Base-by-base conservation (phyloP, 352 stramenopile species). In the Thalassiosira gravida region DNA sequence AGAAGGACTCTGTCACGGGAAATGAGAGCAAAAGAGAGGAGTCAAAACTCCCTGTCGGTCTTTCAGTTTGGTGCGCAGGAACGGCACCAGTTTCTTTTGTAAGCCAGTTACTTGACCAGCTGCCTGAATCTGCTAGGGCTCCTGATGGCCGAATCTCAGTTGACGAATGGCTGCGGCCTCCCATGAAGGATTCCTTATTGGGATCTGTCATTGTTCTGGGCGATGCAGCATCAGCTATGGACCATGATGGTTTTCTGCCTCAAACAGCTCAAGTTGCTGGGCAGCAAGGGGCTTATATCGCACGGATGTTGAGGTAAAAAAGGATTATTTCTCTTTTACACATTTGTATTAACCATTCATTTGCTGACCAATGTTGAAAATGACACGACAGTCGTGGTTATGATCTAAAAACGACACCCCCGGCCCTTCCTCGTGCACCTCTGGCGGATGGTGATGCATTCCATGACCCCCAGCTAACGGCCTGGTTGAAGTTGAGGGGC, bases 261-360 rank as follows among this genome's bases (percentile, higher is more conserved):
- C 86, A 92, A 35, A 96, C 92, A 22, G 93, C 93, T 25, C 93
- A 96, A 71, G 92, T 95, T 3, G 93, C 93, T 37, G 87, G 85
- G 30, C 93, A 96, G 70, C 92, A 96, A 74, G 93, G 92, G 56
- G 82, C 87, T 25, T 96, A 86, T 68, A 77, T 92, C 11, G 92
- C 86, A 13, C 68, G 92, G 13, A 81, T 95, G 53, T 77, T 95
- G 9, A 91, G 35, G 35, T 44, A 44, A 44, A 13, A 44, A 44
- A n/a, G 35, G 13, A 44, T 13, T 13, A 44, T 13, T 44, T 5
- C 35, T 44, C 6, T 44, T 44, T 44, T 5, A 13, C 35, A 6
- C 35, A 13, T 44, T 13, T n/a, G n/a, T n/a, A n/a, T n/a, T n/a
- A n/a, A n/a, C n/a, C n/a, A n/a, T n/a, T n/a, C n/a, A n/a, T n/a